phyloP scores from a whole-genome alignment of 805 yeast genomes.

The Ogataea polymorpha region DNA sequence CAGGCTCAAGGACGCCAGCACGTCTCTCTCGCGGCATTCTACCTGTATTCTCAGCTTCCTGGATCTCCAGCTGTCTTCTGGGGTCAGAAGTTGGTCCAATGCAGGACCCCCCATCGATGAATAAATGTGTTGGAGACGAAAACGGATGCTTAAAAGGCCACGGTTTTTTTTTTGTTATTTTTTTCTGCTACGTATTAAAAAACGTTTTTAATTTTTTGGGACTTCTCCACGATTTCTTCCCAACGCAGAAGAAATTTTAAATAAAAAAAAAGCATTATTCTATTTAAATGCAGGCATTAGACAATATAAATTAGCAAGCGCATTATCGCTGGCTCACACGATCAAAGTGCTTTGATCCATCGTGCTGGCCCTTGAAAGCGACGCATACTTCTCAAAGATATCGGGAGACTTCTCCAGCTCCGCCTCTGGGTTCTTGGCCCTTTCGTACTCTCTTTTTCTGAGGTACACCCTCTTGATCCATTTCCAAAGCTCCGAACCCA shows the following conservation, averaged over 20 bases:
- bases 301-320: neutral
- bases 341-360: neutral
- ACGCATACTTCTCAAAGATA: neutral
- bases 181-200: conserved; percentile 3
- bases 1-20: neutral
- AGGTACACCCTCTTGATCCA: neutral
- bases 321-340: neutral
- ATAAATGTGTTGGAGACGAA: neutral
- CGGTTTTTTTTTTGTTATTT: neutral
- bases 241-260: neutral
- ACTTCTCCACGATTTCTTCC: neutral
- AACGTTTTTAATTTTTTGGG: neutral
- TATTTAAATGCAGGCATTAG: neutral
- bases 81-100: conserved; percentile 8
- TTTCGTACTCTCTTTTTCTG: neutral
- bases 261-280: neutral
- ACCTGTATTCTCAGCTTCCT: neutral
- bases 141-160: neutral
- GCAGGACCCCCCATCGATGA: conserved; percentile 5
- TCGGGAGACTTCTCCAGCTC: neutral
- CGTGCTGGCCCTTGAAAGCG: neutral
- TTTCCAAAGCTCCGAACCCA: neutral
- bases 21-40: neutral
- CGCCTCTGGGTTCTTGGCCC: neutral
- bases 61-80: neutral